A percentile compares a stretch with the other conserved stretches of the same genome.
Conservation (phyloP, 164 flowering plant genomes). For the Nelumbo lutea region DNA sequence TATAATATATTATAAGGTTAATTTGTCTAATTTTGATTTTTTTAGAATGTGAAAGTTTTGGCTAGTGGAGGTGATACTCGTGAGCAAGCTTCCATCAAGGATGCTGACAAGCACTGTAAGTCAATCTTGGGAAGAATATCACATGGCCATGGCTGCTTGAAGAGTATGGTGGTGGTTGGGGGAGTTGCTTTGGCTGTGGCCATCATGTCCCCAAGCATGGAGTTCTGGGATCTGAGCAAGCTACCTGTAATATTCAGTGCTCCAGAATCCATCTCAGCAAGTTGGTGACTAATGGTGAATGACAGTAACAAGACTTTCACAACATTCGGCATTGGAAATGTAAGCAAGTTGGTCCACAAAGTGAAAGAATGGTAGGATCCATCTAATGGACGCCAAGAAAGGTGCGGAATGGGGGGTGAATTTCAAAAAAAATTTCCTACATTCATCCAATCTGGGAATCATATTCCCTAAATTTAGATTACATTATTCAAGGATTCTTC, state of each 20-base stretch:
- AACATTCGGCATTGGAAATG: too few relatives aligned
- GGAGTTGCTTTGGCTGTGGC: conserved; percentile 39
- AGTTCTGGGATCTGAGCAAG: conserved; percentile 49
- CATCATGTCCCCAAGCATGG: conserved; percentile 36
- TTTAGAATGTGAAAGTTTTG: conserved; percentile 66
- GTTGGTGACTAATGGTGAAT: background rate
- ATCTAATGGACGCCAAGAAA: too few relatives aligned
- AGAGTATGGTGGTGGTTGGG: conserved; percentile 26
- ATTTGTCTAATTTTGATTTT: background rate
- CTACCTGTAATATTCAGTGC: conserved; percentile 34
- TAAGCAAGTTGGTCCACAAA: too few relatives aligned
- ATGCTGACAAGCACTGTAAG: conserved; percentile 76
- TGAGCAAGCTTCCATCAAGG: conserved; percentile 37
- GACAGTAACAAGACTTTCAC: conserved; percentile 5
- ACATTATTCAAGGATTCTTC: too few relatives aligned
- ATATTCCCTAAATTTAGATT: too few relatives aligned
- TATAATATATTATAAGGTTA: background rate
- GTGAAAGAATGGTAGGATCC: too few relatives aligned
- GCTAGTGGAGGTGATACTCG: conserved; percentile 29
- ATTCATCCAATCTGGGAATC: too few relatives aligned
- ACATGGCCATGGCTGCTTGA: conserved; percentile 53
- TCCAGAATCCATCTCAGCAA: conserved; percentile 22
- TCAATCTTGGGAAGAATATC: conserved; percentile 39
- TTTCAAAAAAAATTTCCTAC: too few relatives aligned
- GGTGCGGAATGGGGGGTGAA: too few relatives aligned